These are phyloP conservation scores for Beauveria sp. DNA, from an alignment of 2,329 filamentous ascomycete genomes.

Conservation along the genomic window DNA sequence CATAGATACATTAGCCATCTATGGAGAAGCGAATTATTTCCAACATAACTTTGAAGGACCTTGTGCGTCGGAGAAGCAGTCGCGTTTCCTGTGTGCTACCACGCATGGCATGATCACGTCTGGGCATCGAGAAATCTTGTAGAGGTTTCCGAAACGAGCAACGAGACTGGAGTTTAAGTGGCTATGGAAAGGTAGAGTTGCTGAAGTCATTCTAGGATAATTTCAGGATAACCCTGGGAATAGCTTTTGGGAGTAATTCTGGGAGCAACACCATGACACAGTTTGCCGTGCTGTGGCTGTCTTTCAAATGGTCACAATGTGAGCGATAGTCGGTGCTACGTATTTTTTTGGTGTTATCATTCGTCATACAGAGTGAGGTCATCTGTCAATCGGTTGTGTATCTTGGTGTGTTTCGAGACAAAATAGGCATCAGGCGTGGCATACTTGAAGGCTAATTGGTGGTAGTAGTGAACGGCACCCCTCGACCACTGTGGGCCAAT, in stretches of 20 bases:
- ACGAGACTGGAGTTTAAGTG: background rate
- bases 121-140: constrained; percentile 35
- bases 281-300: background rate
- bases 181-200: background rate
- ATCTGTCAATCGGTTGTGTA: background rate
- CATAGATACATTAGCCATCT: background rate
- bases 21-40: background rate
- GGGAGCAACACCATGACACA: background rate
- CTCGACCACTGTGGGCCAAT: background rate
- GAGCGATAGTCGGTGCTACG: background rate
- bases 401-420: background rate
- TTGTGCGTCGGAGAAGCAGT: too few relatives aligned
- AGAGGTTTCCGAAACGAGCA: background rate
- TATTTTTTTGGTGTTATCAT: background rate
- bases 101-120: constrained; percentile 17
- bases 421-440: background rate
- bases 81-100: background rate
- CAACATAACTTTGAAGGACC: too few relatives aligned
- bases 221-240: background rate
- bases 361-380: background rate
- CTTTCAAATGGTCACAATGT: background rate
- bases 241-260: background rate
- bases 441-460: background rate
- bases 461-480: constrained; percentile 17
- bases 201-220: background rate